Conservation (phyloP, 805 yeast species). For the Metschnikowia koreensis region DNA sequence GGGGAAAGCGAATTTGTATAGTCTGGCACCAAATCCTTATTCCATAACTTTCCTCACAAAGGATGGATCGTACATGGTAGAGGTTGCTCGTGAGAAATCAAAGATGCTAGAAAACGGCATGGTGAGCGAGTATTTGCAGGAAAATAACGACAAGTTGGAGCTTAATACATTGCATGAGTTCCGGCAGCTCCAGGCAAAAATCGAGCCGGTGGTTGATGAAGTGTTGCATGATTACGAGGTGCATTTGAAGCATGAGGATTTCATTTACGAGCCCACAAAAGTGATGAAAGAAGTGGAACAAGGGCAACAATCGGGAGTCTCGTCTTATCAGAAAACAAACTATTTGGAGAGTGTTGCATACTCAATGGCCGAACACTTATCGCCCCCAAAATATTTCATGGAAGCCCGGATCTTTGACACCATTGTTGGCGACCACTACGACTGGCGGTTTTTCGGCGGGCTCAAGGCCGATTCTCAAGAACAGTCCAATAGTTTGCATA, state of each 20-base stretch:
- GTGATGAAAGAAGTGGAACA: conserved; percentile 19
- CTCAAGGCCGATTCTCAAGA: conserved; percentile 19
- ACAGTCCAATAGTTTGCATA: conserved; percentile 22
- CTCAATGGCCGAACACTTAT: conserved; percentile 7
- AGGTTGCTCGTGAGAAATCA: conserved; percentile 11
- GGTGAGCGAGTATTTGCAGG: conserved; percentile 22
- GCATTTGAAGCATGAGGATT: conserved; percentile 27
- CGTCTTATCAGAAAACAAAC: conserved; percentile 7
- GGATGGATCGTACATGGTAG: conserved; percentile 34
- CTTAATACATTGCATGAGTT: conserved; percentile 25
- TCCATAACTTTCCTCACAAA: conserved; percentile 26
- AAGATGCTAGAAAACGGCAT: conserved; percentile 24
- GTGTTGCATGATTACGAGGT: conserved; percentile 30
- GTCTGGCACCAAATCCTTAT: conserved; percentile 32
- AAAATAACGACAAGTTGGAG: not conserved
- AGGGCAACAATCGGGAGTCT: conserved; percentile 10
- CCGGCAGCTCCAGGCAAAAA: conserved; percentile 17
- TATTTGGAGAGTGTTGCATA: conserved; percentile 15
- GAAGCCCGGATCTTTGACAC: conserved; percentile 35
- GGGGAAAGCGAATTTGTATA: conserved; percentile 24
- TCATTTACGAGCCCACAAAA: conserved; percentile 22
- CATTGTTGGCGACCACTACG: conserved; percentile 26
- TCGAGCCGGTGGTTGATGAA: conserved; percentile 20
- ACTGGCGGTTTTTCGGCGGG: conserved; percentile 28
- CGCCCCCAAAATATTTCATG: conserved; percentile 40